Percentiles rank a stretch among this genome's conserved stretches.
phyloP scores from a whole-genome alignment of 169 alveolate genomes.

The Amoebophrya sp. region DNA sequence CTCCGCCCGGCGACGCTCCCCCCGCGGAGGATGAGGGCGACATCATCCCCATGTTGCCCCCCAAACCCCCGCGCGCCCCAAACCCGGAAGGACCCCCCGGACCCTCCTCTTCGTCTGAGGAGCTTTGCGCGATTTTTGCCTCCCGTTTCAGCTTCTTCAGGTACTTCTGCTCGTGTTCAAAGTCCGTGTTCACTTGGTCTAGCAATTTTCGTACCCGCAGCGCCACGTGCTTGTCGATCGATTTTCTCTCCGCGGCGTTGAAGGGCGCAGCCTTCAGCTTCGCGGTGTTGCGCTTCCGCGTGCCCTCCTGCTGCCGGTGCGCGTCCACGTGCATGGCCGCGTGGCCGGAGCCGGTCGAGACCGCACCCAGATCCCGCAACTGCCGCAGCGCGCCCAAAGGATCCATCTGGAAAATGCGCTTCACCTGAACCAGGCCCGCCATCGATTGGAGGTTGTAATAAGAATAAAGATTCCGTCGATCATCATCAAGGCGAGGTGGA shows the following conservation, averaged over 20 bases:
- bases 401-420: background rate
- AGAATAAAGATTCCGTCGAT: too few relatives aligned
- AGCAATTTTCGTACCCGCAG: background rate
- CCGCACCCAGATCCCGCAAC: background rate
- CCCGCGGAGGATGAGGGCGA: too few relatives aligned
- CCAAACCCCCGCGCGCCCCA: too few relatives aligned
- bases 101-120: too few relatives aligned
- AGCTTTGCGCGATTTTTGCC: too few relatives aligned
- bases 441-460: too few relatives aligned
- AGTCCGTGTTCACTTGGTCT: background rate
- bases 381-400: background rate
- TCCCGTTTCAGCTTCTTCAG: background rate
- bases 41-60: too few relatives aligned
- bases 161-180: background rate
- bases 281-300: background rate
- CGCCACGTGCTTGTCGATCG: background rate
- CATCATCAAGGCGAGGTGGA: too few relatives aligned
- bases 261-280: background rate
- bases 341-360: background rate
- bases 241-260: background rate
- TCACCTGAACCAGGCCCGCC: too few relatives aligned
- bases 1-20: too few relatives aligned
- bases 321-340: background rate
- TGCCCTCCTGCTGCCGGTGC: background rate
- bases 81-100: too few relatives aligned